phyloP scores from a whole-genome alignment of 345 rosid species.

The Boechera stricta region DNA sequence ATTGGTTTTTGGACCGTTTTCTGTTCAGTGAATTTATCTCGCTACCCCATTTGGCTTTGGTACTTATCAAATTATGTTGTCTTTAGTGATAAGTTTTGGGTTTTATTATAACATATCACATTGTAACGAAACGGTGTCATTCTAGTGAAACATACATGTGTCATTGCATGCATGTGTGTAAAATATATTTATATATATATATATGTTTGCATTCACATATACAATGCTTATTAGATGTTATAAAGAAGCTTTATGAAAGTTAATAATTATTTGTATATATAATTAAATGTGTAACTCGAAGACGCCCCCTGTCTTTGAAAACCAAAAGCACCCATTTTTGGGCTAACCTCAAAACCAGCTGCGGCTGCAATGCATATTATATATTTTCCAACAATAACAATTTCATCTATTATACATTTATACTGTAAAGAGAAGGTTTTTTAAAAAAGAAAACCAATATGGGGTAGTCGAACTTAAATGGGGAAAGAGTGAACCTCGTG shows the following conservation, averaged over 20 bases:
- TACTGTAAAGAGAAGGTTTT: no score
- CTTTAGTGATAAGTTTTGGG: slow-evolving; percentile 33
- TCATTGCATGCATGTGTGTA: slow-evolving; percentile 35
- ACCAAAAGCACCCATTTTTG: slow-evolving; percentile 20
- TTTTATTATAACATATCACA: slow-evolving; percentile 31
- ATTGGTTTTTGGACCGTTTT: slow-evolving; percentile 20
- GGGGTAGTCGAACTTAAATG: no score
- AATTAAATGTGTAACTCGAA: slow-evolving; percentile 15
- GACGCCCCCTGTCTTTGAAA: slow-evolving; percentile 39
- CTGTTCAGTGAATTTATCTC: slow-evolving; percentile 15
- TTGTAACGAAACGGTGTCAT: slow-evolving; percentile 28
- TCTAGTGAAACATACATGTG: slow-evolving; percentile 36
- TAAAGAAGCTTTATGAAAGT: neutral
- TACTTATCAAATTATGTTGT: slow-evolving; percentile 38
- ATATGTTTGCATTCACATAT: neutral
- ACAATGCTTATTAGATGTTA: neutral
- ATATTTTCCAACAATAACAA: no score
- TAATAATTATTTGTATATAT: neutral
- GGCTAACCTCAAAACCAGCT: slow-evolving; percentile 38
- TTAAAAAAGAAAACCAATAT: no score
- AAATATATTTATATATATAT: neutral
- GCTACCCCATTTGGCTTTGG: slow-evolving; percentile 4
- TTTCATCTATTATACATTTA: no score
- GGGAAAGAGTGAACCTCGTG: no score
- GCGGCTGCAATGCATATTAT: slow-evolving; percentile 29